Evolutionary conservation across 305 asterid genomes (phyloP).

Genomic region (Solanum aculeatissimum): DNA sequence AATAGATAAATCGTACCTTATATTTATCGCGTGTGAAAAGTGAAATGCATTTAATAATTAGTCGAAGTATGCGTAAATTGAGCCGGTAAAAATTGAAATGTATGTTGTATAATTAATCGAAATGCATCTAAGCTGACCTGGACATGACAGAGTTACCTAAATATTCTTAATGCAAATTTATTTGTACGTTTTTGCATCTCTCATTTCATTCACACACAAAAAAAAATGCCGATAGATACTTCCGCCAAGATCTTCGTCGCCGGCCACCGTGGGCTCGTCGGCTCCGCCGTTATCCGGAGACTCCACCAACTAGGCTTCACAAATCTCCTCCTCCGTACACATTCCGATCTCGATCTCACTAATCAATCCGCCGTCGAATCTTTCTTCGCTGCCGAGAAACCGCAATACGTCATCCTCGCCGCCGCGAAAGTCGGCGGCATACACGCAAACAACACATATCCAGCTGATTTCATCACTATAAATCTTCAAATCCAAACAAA

Average conservation of each 20-base stretch:
- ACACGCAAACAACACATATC: slow-evolving; percentile 79
- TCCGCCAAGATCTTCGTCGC: slow-evolving; percentile 65
- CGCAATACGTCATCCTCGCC: slow-evolving; percentile 67
- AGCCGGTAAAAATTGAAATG: accelerated
- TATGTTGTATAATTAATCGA: background rate
- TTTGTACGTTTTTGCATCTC: background rate
- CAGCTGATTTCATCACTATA: slow-evolving; percentile 84
- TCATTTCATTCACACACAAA: background rate
- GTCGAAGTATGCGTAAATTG: accelerated
- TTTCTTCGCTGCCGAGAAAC: slow-evolving; percentile 59
- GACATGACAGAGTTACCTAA: no score
- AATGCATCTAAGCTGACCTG: accelerated
- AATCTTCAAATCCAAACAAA: slow-evolving; percentile 91
- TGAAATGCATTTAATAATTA: background rate
- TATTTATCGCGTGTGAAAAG: background rate
- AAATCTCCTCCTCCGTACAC: slow-evolving; percentile 76
- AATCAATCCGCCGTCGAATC: slow-evolving; percentile 64
- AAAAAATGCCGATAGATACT: slow-evolving; percentile 36
- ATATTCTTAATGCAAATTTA: background rate
- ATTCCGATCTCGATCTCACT: slow-evolving; percentile 79
- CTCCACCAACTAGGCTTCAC: slow-evolving; percentile 44
- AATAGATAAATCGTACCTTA: background rate
- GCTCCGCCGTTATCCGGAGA: slow-evolving; percentile 66
- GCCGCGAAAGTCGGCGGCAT: slow-evolving; percentile 97
- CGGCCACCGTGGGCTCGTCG: slow-evolving; percentile 94